A percentile compares a stretch with the other conserved stretches of the same genome.
These are phyloP conservation scores for Ormosia emarginata DNA, from an alignment of 306 rosid genomes.

Conservation along the genomic window DNA sequence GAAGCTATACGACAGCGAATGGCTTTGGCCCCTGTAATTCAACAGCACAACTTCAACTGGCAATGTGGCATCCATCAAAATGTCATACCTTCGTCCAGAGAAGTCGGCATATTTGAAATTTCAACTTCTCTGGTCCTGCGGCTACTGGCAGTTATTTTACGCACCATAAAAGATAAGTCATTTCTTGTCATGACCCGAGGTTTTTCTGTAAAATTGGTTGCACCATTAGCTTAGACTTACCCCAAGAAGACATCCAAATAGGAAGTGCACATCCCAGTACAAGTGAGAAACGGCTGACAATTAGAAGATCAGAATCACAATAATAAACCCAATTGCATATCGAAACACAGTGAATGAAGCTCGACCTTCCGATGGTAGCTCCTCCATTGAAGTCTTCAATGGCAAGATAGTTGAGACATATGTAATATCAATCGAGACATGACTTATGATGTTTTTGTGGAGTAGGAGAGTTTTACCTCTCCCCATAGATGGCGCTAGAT, in stretches of 20 bases:
- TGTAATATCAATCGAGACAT: too few species aligned
- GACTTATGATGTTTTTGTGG: too few species aligned
- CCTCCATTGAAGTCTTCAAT: too few species aligned
- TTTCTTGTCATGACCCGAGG: neutral
- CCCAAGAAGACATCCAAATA: slow-evolving; percentile 94
- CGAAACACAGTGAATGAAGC: too few species aligned
- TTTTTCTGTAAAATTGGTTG: neutral
- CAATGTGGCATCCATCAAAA: neutral
- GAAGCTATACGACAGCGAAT: neutral
- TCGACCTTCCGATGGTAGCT: too few species aligned
- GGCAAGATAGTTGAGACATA: too few species aligned
- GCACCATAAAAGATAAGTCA: neutral
- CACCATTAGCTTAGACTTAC: slow-evolving; percentile 41
- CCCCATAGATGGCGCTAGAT: too few species aligned
- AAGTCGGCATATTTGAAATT: neutral
- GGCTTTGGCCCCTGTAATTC: neutral
- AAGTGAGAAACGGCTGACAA: slow-evolving; percentile 93
- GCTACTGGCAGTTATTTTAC: neutral
- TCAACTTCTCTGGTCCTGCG: neutral
- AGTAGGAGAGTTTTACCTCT: too few species aligned
- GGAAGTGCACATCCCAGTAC: slow-evolving; percentile 92
- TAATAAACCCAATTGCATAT: too few species aligned
- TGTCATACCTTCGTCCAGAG: neutral
- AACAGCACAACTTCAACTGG: neutral
- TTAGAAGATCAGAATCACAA: slow-evolving; percentile 92